Conservation (phyloP, 306 rosid genomes). For the Vigna trinervia region DNA sequence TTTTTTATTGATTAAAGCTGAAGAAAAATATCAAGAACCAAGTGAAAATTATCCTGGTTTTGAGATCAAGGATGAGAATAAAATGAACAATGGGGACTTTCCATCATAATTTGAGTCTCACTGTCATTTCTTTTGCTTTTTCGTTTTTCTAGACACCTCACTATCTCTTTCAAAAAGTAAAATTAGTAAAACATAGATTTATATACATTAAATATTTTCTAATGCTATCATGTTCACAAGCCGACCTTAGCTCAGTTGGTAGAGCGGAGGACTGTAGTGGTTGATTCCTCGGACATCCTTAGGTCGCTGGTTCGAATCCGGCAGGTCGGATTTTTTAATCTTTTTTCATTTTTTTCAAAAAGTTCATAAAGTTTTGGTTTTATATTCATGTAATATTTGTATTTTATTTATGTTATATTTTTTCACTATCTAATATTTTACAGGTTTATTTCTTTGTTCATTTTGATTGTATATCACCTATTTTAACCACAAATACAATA, state of each 20-base stretch:
- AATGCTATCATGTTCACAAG: too few species aligned
- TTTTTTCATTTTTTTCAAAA: too few species aligned
- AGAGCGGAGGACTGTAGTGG: constrained; percentile 29
- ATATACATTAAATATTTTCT: rapidly evolving
- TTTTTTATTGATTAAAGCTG: background rate
- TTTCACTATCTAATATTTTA: too few species aligned
- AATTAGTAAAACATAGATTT: rapidly evolving
- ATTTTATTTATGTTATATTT: too few species aligned
- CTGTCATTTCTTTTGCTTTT: too few species aligned
- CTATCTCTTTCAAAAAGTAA: background rate
- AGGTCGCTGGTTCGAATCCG: constrained; percentile 27
- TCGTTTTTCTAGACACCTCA: background rate
- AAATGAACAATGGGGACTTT: background rate
- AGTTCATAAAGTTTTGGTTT: too few species aligned
- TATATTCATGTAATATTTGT: too few species aligned
- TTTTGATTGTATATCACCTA: too few species aligned
- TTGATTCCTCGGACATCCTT: background rate
- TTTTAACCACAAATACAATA: too few species aligned
- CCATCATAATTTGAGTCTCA: too few species aligned
- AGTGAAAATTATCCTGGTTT: background rate
- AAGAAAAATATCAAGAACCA: background rate
- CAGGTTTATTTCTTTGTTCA: too few species aligned
- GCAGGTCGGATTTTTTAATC: background rate
- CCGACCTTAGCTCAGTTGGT: constrained; percentile 18
- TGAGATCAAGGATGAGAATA: background rate